Percentiles rank a stretch among this genome's conserved stretches.
Evolutionary conservation across 169 alveolate species (phyloP).

Genomic region (Sarcocystis neurona): DNA sequence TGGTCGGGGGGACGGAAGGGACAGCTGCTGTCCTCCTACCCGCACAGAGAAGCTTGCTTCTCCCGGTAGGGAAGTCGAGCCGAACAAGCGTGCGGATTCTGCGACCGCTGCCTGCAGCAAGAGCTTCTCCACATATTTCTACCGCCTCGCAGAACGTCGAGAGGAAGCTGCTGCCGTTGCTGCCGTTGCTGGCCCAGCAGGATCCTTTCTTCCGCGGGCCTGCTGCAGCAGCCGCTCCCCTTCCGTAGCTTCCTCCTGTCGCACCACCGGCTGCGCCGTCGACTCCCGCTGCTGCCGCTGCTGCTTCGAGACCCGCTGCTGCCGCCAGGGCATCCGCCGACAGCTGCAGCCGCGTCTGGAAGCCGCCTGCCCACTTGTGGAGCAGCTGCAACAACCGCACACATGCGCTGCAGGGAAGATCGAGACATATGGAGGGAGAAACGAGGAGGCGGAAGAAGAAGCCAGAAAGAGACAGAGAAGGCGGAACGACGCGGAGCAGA

Average conservation of each 20-base stretch:
- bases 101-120: not conserved
- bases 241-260: too few species aligned
- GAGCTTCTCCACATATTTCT: conserved; percentile 1
- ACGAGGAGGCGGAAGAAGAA: not conserved
- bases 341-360: not conserved
- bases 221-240: too few species aligned
- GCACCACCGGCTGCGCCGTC: too few species aligned
- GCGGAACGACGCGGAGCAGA: too few species aligned
- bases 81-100: conserved; percentile 1
- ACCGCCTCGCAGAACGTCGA: conserved; percentile 15
- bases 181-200: too few species aligned
- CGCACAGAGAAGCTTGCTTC: conserved; percentile 3
- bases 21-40: too few species aligned
- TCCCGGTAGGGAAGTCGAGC: not conserved
- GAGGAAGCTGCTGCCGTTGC: not conserved
- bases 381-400: not conserved
- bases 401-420: not conserved
- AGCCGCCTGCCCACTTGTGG: conserved; percentile 21
- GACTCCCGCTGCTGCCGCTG: not conserved
- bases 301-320: not conserved
- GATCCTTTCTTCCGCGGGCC: too few species aligned
- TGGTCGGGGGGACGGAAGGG: too few species aligned
- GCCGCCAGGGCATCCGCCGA: conserved; percentile 9
- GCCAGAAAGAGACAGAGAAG: not conserved
- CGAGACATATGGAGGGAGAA: too few species aligned